A percentile compares a stretch with the other conserved stretches of the same genome.
phyloP scores from a whole-genome alignment of 2,329 filamentous ascomycete species.

The Colletotrichum sp. region DNA sequence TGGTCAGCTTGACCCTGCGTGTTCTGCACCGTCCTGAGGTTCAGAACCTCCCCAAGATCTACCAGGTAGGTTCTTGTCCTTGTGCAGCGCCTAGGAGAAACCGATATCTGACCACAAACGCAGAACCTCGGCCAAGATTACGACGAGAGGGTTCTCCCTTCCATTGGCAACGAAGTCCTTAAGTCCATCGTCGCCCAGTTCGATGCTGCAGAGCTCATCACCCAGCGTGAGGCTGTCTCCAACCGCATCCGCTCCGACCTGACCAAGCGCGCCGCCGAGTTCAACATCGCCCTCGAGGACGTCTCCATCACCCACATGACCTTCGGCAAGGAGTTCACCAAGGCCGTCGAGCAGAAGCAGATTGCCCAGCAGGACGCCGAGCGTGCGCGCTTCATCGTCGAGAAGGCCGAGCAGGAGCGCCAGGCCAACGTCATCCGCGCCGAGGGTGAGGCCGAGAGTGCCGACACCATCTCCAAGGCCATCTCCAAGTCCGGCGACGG shows the following conservation, averaged over 20 bases:
- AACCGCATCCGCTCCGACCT: constrained; percentile 93
- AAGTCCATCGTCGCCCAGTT: constrained; percentile 99
- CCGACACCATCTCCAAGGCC: constrained; percentile 92
- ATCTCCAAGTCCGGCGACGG: constrained; percentile 94
- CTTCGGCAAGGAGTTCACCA: constrained; percentile 98
- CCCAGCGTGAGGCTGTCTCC: constrained; percentile 95
- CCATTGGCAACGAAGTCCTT: constrained; percentile 98
- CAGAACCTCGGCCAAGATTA: constrained; percentile 98
- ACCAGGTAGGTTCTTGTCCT: constrained; percentile 73
- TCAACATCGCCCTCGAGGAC: constrained; percentile 99
- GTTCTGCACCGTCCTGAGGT: constrained; percentile 96
- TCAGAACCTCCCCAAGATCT: constrained; percentile 92
- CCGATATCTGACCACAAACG: constrained; percentile 1
- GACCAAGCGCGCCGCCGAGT: constrained; percentile 89
- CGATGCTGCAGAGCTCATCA: constrained; percentile 98
- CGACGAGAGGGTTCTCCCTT: constrained; percentile 96
- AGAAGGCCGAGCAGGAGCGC: constrained; percentile 97
- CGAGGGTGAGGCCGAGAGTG: constrained; percentile 96
- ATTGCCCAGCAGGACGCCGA: constrained; percentile 99
- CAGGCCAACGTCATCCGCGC: constrained; percentile 98
- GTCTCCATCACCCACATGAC: constrained; percentile 99
- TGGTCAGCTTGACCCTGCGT: constrained; percentile 97
- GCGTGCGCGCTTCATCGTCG: constrained; percentile 95
- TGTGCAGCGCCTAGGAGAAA: not conserved
- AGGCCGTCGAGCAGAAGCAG: constrained; percentile 99